phyloP scores from a whole-genome alignment of 2,329 filamentous ascomycete species.

The Scopulariopsis brevicaulis region DNA sequence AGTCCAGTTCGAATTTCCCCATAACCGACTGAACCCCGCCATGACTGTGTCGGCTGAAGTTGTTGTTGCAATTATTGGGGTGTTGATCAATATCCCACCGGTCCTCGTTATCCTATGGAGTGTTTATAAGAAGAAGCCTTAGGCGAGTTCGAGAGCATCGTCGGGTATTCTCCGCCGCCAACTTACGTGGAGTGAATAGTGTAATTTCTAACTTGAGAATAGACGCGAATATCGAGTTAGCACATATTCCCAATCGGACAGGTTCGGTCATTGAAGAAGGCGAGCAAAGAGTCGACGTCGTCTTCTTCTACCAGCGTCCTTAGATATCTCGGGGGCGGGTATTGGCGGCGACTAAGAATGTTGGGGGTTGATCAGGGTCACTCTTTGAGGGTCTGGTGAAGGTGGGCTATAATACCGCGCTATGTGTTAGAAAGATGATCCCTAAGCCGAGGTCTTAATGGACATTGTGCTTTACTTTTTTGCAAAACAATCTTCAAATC shows the following conservation, averaged over 20 bases:
- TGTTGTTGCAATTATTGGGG: background rate
- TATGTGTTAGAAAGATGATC: no score
- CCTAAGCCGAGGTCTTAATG: no score
- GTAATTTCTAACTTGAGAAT: background rate
- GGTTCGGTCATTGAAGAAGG: background rate
- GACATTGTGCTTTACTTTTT: no score
- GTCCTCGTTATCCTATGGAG: background rate
- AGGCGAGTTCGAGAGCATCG: background rate
- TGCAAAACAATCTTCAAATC: no score
- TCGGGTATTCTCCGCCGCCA: background rate
- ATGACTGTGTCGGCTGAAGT: background rate
- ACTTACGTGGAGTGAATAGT: background rate
- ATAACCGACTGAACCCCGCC: background rate
- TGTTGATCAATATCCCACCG: background rate
- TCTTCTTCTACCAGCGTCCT: background rate
- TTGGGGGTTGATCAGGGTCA: no score
- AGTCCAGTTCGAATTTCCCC: background rate
- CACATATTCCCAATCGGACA: background rate
- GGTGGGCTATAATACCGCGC: no score
- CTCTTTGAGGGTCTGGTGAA: no score
- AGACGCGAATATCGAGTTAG: background rate
- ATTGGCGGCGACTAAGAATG: no score
- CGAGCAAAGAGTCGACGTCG: background rate
- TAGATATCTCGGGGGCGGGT: constrained; percentile 5
- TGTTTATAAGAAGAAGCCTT: background rate